Evolutionary conservation across 495 filamentous ascomycete species (phyloP), one percentile per base, ranked within the genome.

Genomic region (Sordaria brevicollis): DNA sequence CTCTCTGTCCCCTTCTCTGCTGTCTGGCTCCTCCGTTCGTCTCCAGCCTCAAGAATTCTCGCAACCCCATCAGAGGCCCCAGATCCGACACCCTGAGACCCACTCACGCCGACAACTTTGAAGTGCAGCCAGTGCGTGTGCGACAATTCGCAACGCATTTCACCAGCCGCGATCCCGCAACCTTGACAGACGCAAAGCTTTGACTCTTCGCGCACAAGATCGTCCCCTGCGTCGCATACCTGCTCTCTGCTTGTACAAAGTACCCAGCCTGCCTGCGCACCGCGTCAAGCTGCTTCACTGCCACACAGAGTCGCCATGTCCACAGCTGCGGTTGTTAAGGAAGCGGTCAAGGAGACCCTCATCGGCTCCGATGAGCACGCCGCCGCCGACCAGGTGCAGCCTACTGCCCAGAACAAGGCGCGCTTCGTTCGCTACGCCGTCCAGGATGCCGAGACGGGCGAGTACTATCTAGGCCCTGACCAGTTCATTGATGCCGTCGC

Each of bases 401-500:
- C 93, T 65, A 93, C 92, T 66, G 81, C 84, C 41, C 88, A 92
- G 74, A 86, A 89, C 73, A 89, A 88, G 73, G 83, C 86, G 13
- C 87, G 86, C 62, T 99, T 99, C 83, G 78, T 88, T 69, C 89
- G 86, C 72, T 85, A 95, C 86, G 92, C 95, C 17, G 82, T 83
- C 74, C 90, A 89, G 75, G 90, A 96, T 77, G 85, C 90, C 66
- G 82, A 85, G 71, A 86, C 88, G 10, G 95, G 91, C 54, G 92
- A 97, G 74, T 78, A 86, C 65, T 93, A 86, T 75, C 91, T 99
- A 89, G 88, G 83, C 49, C 86, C 90, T 69, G 89, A 94, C 9
- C 88, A 94, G 74, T 99, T 99, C 75, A 86, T 98, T 69, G 84
- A 92, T 71, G 95, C 94, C 9, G 89, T 99, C 81, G 94, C 94